Evolutionary conservation across 2,329 filamentous ascomycete species (phyloP).

Genomic region (Cordyceps tenuipes): DNA sequence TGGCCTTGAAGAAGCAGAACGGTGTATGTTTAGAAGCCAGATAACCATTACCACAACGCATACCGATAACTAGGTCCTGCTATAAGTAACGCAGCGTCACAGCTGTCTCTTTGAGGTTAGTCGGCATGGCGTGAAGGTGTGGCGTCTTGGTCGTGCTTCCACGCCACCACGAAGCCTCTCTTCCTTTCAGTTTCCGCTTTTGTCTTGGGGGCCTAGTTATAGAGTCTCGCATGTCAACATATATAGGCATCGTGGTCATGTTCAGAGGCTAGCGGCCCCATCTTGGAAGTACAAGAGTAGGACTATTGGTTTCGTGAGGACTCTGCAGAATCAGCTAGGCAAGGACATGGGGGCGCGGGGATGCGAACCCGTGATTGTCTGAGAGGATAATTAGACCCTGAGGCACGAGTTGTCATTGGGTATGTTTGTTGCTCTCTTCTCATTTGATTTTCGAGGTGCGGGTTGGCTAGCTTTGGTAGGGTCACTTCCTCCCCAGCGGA

Average conservation of each 20-base stretch:
- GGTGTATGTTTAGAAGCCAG: neutral
- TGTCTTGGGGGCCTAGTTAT: neutral
- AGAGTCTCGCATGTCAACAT: neutral
- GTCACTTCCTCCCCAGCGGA: neutral
- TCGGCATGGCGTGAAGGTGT: neutral
- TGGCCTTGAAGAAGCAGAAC: neutral
- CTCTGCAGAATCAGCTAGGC: neutral
- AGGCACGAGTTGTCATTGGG: neutral
- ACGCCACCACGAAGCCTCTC: constrained; percentile 7
- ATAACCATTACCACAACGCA: neutral
- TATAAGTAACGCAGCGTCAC: neutral
- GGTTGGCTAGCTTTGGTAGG: neutral
- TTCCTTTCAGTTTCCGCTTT: constrained; percentile 4
- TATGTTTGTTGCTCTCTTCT: constrained; percentile 5
- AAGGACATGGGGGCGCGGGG: neutral
- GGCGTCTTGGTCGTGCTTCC: neutral
- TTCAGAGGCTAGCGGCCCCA: neutral
- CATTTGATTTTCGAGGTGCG: neutral
- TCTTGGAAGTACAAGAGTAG: neutral
- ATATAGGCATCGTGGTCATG: neutral
- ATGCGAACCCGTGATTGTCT: neutral
- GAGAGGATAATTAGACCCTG: neutral
- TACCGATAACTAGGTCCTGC: neutral
- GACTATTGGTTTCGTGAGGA: neutral
- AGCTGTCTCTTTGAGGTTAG: neutral